Conservation (phyloP, 2,329 filamentous ascomycete species). For the Akanthomyces uredinophilus region DNA sequence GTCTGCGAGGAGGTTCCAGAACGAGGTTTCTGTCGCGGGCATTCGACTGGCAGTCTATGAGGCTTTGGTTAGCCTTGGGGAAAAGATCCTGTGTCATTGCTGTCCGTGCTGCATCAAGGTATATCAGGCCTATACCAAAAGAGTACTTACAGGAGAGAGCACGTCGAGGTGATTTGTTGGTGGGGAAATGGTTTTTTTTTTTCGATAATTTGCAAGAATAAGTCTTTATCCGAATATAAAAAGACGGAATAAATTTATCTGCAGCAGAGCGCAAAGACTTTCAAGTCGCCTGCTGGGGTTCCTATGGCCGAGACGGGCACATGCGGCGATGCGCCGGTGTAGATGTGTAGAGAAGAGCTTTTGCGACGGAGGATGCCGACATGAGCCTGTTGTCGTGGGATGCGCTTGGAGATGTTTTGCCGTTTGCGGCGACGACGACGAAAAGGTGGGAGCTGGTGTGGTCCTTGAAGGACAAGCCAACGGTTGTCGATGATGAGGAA, state of each 20-base stretch:
- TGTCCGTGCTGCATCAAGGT: neutral
- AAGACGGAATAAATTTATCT: slow-evolving; percentile 32
- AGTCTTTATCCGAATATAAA: slow-evolving; percentile 20
- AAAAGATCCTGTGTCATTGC: neutral
- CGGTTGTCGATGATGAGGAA: too few species aligned
- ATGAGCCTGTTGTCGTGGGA: slow-evolving; percentile 8
- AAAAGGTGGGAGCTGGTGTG: too few species aligned
- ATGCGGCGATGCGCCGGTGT: slow-evolving; percentile 36
- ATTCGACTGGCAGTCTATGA: neutral
- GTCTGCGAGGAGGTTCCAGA: neutral
- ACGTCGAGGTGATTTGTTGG: too few species aligned
- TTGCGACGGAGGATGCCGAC: slow-evolving; percentile 16
- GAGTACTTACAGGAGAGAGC: neutral
- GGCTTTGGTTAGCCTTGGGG: neutral
- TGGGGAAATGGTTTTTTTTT: neutral
- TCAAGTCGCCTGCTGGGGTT: slow-evolving; percentile 54
- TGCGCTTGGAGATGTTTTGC: neutral
- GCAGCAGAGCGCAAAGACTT: slow-evolving; percentile 62
- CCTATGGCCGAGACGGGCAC: slow-evolving; percentile 39
- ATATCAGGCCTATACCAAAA: too few species aligned
- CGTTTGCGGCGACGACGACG: neutral
- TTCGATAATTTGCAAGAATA: neutral
- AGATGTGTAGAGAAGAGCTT: slow-evolving; percentile 15
- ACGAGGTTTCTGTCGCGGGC: neutral
- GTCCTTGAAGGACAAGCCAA: too few species aligned